A percentile compares a stretch with the other conserved stretches of the same genome.
These are phyloP conservation scores for Udeniomyces megalosporus DNA, from an alignment of 768 basidiomycete genomes.

Conservation along the genomic window DNA sequence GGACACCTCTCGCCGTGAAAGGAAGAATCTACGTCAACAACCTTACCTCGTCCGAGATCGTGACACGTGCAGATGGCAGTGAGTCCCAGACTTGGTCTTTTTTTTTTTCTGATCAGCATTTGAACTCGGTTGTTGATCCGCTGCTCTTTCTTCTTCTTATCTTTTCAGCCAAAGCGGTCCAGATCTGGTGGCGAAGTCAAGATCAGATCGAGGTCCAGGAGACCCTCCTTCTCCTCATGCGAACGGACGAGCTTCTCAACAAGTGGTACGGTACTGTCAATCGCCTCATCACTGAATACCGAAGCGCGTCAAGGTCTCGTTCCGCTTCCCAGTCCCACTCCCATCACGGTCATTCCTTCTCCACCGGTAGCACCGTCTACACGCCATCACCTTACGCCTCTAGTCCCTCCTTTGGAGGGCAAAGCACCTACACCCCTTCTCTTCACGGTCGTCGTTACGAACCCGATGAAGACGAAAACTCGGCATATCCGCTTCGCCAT, in stretches of 20 bases:
- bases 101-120: too few relatives aligned
- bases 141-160: slow-evolving; percentile 12
- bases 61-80: slow-evolving; percentile 44
- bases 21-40: slow-evolving; percentile 96
- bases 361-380: background rate
- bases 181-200: slow-evolving; percentile 89
- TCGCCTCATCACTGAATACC: slow-evolving; percentile 52
- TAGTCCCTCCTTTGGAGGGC: background rate
- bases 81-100: slow-evolving; percentile 19
- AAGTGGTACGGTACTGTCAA: slow-evolving; percentile 86
- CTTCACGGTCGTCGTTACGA: background rate
- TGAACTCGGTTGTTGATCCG: slow-evolving; percentile 12
- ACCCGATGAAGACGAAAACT: background rate
- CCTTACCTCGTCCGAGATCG: slow-evolving; percentile 66
- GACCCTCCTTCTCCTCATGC: slow-evolving; percentile 83
- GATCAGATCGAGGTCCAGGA: slow-evolving; percentile 54
- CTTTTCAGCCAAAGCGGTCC: slow-evolving; percentile 34
- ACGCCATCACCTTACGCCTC: background rate
- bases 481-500: too few relatives aligned
- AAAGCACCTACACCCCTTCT: background rate
- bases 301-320: background rate
- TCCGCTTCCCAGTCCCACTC: background rate
- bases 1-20: slow-evolving; percentile 68
- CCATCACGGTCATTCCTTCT: background rate
- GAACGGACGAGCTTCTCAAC: slow-evolving; percentile 75